Conservation (phyloP, 371 early-diverging fungal genomes). For the Modicella reniformis region DNA sequence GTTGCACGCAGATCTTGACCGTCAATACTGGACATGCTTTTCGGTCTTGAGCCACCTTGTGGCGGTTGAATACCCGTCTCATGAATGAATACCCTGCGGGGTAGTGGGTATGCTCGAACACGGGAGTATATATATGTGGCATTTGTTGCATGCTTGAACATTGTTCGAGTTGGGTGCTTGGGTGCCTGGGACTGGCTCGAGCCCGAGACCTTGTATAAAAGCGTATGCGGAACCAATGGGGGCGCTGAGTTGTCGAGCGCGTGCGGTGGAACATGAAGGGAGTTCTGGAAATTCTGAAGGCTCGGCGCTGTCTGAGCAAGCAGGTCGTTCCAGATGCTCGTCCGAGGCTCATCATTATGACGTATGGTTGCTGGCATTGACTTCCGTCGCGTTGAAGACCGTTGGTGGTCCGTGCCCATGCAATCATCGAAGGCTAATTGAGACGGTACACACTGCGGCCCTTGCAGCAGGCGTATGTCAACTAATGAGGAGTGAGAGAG, state of each 20-base stretch:
- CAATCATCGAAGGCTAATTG: neutral
- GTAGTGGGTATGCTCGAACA: slow-evolving; percentile 22
- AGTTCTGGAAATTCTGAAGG: neutral
- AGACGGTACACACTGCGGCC: neutral
- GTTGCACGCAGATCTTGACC: neutral
- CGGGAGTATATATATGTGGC: neutral
- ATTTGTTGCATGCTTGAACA: neutral
- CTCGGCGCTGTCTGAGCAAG: slow-evolving; percentile 1
- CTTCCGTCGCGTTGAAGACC: slow-evolving; percentile 44
- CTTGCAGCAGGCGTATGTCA: neutral
- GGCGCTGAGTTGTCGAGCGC: neutral
- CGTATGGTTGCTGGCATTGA: slow-evolving; percentile 46
- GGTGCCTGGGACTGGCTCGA: neutral
- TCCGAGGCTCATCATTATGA: neutral
- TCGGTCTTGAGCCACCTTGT: slow-evolving; percentile 3
- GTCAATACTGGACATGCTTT: neutral
- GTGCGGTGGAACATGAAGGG: neutral
- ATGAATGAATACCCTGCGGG: slow-evolving; percentile 34
- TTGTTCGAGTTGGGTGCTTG: neutral
- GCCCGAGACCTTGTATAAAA: neutral
- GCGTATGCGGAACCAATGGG: neutral
- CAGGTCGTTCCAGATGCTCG: slow-evolving; percentile 4
- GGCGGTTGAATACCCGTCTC: slow-evolving; percentile 20
- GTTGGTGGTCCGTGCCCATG: neutral
- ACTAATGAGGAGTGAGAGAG: neutral